Base-by-base conservation (phyloP, 2,329 filamentous ascomycete species). In the Exserohilum turcica region DNA sequence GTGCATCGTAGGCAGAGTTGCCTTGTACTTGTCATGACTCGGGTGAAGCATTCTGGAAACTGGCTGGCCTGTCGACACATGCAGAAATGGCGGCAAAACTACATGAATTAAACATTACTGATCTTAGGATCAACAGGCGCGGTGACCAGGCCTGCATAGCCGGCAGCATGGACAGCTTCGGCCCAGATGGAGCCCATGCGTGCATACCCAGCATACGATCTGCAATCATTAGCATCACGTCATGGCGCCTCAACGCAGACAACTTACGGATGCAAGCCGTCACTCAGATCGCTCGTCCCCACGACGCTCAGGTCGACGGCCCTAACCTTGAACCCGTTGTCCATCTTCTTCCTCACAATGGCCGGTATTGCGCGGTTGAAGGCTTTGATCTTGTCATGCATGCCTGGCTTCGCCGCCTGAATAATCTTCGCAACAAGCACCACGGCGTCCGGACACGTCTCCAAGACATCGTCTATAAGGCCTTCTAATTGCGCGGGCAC, bases 341-440 rank as follows among this genome's bases (percentile, higher is more conserved):
- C 43, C 1, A 48, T 53, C 39, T 56, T 59, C 46, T 64, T 19
- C 38, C 54, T 37, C 15, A 66, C 68, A 3, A 72, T 48, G 5
- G 33, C 47, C 4, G 61, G 60, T 35, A 74, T 45, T 8, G 51
- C 60, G 28, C 48, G 47, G 45, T 74, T 74, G 48, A 58, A 73
- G 0, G 31, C 47, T 10, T 59, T 42, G 12, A 66, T 61, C 16
- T 60, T 61, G 8, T 33, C 42, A 35, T 56, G 48, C 15, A 48
- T 56, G 16, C 48, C 52, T 10, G 31, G 37, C 38, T 67, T 62
- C 13, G 49, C 38, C 8, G 57, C 46, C 13, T 61, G 54, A 37
- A 74, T 72, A 13, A 77, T 67, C 48, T 73, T 65, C 6, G 74
- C 74, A 29, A 78, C 73, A 7, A 78, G 51, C 3, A 77, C 56